phyloP scores from a whole-genome alignment of 2,329 filamentous ascomycete genomes.

The Tolypocladium endophyticum region DNA sequence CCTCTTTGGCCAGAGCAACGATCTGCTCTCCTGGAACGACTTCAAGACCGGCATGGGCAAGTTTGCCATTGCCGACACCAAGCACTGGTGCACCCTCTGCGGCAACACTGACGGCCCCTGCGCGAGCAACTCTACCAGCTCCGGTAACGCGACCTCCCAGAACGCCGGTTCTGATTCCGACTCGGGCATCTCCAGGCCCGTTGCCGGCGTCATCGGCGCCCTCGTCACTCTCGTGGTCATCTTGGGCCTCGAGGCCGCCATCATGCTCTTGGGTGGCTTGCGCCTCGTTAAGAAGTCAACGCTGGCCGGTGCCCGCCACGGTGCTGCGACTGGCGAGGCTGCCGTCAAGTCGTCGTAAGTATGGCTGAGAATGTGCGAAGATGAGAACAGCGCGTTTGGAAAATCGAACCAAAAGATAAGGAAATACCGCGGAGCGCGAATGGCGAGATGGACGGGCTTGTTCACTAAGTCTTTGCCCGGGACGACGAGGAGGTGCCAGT shows the following conservation, averaged over 20 bases:
- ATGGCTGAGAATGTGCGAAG: background rate
- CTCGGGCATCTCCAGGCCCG: slow-evolving; percentile 50
- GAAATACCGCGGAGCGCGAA: background rate
- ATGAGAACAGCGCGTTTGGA: background rate
- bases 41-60: slow-evolving; percentile 54
- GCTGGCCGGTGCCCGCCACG: slow-evolving; percentile 8
- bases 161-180: slow-evolving; percentile 6
- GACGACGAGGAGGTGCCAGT: background rate
- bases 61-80: slow-evolving; percentile 55
- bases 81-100: slow-evolving; percentile 65
- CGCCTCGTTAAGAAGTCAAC: slow-evolving; percentile 37
- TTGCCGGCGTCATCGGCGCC: slow-evolving; percentile 78
- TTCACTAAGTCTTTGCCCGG: background rate
- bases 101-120: slow-evolving; percentile 62
- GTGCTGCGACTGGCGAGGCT: slow-evolving; percentile 3
- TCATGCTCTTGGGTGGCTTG: slow-evolving; percentile 32
- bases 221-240: slow-evolving; percentile 47
- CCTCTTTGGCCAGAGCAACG: slow-evolving; percentile 47
- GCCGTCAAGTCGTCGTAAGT: slow-evolving; percentile 8
- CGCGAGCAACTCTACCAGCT: slow-evolving; percentile 24
- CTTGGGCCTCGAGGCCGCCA: slow-evolving; percentile 30
- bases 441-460: background rate
- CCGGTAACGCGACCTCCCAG: slow-evolving; percentile 11
- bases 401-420: background rate
- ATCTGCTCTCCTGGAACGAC: slow-evolving; percentile 53